Evolutionary conservation across 352 stramenopile genomes (phyloP).

Genomic region (Phytophthora meadii): DNA sequence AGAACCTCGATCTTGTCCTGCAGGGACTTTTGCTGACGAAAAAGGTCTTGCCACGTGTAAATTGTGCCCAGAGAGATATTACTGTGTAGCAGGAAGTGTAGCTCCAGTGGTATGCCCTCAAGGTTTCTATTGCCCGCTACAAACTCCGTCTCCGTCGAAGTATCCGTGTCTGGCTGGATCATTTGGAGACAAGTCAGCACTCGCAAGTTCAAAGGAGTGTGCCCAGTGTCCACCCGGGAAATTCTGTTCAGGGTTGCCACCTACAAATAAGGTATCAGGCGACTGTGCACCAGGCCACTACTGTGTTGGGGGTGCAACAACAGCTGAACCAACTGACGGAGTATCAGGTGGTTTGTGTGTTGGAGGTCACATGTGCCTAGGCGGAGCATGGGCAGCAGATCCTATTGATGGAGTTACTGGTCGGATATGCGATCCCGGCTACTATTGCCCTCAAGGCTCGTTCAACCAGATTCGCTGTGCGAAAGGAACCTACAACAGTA

Average conservation of each 20-base stretch:
- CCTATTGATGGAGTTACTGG: conserved; percentile 68
- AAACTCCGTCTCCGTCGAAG: conserved; percentile 49
- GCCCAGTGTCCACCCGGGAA: conserved; percentile 65
- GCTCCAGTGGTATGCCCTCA: conserved; percentile 59
- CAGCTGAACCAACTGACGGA: conserved; percentile 46
- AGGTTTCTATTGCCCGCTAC: conserved; percentile 81
- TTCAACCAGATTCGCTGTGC: conserved; percentile 56
- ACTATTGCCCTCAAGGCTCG: conserved; percentile 74
- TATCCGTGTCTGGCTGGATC: conserved; percentile 71
- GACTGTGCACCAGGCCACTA: conserved; percentile 72
- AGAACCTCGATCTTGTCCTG: conserved; percentile 58
- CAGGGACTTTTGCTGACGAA: conserved; percentile 72
- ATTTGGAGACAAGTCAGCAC: conserved; percentile 54
- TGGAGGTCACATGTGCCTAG: conserved; percentile 69
- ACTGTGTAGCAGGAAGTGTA: conserved; percentile 56
- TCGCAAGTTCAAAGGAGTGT: conserved; percentile 57
- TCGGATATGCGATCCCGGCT: conserved; percentile 61
- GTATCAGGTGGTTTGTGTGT: conserved; percentile 57
- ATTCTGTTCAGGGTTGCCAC: conserved; percentile 77
- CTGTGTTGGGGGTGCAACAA: conserved; percentile 59
- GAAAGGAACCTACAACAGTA: conserved; percentile 74
- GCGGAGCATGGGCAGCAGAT: conserved; percentile 53
- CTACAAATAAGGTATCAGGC: conserved; percentile 61
- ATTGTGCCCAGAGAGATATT: conserved; percentile 77
- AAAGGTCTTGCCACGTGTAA: conserved; percentile 66